These are phyloP conservation scores for Selenicereus undatus DNA, from an alignment of 148 eudicot species.

Conservation along the genomic window DNA sequence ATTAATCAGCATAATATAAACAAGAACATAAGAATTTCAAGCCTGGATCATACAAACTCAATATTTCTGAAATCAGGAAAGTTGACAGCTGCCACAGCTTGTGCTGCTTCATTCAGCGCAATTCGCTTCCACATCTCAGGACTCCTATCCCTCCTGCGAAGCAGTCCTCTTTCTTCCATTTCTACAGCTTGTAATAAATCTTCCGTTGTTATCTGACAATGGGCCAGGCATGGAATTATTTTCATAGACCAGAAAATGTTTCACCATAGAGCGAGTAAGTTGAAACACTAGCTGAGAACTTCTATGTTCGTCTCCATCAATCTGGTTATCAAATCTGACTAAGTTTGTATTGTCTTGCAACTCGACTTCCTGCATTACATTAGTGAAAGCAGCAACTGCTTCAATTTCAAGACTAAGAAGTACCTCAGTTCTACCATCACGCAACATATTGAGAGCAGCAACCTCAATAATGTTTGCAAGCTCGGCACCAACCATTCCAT, in stretches of 20 bases:
- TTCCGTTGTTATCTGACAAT: conserved; percentile 74
- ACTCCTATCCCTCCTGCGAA: conserved; percentile 68
- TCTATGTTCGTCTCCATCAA: background rate
- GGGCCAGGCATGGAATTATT: background rate
- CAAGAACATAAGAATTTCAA: conserved; percentile 6
- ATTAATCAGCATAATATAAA: background rate
- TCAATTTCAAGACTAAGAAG: background rate
- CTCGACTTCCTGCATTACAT: background rate
- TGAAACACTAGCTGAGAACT: background rate
- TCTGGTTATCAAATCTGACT: background rate
- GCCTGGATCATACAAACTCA: conserved; percentile 59
- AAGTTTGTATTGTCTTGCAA: background rate
- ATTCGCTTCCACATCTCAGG: conserved; percentile 79
- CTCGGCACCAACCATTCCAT: conserved; percentile 98
- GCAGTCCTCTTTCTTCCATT: conserved; percentile 87
- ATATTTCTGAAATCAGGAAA: conserved; percentile 77
- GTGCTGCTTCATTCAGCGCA: conserved; percentile 88
- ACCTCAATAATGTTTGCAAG: conserved; percentile 89
- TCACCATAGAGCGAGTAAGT: background rate
- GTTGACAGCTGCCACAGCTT: conserved; percentile 80
- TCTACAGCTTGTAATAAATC: conserved; percentile 91
- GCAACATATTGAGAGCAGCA: conserved; percentile 85
- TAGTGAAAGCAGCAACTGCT: background rate
- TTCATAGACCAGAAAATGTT: background rate
- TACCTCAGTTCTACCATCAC: conserved; percentile 91